Evolutionary conservation across 441 rosid species (phyloP).

Genomic region (Euphorbia celastroides): DNA sequence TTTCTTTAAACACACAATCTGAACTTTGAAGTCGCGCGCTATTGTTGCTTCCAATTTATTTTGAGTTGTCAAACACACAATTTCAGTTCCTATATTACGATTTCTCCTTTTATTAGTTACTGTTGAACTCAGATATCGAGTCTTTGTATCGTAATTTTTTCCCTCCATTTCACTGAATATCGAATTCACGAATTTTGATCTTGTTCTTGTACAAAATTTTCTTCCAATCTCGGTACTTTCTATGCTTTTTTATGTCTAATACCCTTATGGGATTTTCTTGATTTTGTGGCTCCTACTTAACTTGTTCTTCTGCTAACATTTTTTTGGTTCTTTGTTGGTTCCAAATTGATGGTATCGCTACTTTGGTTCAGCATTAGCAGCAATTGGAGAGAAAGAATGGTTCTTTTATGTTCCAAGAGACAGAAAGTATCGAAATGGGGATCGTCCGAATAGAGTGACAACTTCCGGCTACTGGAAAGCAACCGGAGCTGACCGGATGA

Average conservation of each 20-base stretch:
- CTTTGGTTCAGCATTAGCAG: conserved; percentile 58
- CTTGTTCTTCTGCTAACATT: neutral
- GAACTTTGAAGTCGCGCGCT: too few relatives aligned
- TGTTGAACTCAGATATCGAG: too few relatives aligned
- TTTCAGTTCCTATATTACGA: too few relatives aligned
- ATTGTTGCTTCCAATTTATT: neutral
- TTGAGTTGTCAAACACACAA: neutral
- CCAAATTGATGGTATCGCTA: neutral
- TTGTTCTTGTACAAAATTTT: neutral
- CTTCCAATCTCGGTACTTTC: neutral
- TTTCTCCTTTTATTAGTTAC: too few relatives aligned
- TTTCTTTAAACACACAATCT: too few relatives aligned
- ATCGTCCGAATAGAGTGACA: conserved; percentile 91
- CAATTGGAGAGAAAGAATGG: conserved; percentile 99
- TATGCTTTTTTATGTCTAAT: neutral
- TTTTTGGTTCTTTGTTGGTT: neutral
- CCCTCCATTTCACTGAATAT: neutral
- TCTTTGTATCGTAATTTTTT: neutral
- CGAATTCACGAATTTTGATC: neutral
- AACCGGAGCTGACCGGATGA: conserved; percentile 98
- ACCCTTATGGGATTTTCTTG: neutral
- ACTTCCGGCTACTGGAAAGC: conserved; percentile 99
- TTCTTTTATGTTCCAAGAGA: conserved; percentile 97
- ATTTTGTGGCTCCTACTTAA: neutral
- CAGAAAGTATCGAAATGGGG: conserved; percentile 89